Percentiles rank a stretch among this genome's conserved stretches.
phyloP scores from a whole-genome alignment of 2,329 filamentous ascomycete species.

The Venturia oleaginea region DNA sequence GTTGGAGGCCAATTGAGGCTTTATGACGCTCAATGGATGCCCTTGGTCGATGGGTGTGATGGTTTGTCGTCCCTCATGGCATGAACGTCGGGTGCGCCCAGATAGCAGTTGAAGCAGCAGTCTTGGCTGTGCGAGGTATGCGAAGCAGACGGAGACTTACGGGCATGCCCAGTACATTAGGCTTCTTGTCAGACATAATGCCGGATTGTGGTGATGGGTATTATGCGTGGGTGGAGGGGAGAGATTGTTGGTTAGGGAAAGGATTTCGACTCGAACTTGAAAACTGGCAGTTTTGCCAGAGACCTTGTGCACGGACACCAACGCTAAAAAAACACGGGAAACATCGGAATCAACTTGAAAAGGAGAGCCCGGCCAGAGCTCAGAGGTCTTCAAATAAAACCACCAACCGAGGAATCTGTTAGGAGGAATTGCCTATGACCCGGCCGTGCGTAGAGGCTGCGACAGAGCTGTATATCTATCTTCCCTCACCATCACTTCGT shows the following conservation, averaged over 20 bases:
- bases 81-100: constrained; percentile 3
- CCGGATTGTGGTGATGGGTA: constrained; percentile 5
- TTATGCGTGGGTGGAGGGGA: not conserved
- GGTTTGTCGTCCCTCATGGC: constrained; percentile 4
- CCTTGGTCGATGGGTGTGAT: constrained; percentile 8
- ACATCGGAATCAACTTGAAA: not conserved
- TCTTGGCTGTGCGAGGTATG: constrained; percentile 8
- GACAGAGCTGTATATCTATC: not conserved
- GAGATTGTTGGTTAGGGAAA: not conserved
- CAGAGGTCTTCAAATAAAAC: not conserved
- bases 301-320: no score
- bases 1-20: constrained; percentile 4
- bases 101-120: constrained; percentile 17
- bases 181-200: constrained; percentile 5
- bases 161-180: constrained; percentile 40
- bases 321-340: no score
- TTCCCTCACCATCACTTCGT: not conserved
- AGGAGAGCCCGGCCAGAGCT: not conserved
- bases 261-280: no score
- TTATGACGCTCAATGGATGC: not conserved
- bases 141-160: constrained; percentile 26
- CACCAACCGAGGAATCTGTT: not conserved
- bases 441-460: not conserved
- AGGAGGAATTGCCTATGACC: not conserved
- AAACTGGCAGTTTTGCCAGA: no score